Base-by-base conservation (phyloP, 148 eudicot species). In the Mesembryanthemum crystallinum region DNA sequence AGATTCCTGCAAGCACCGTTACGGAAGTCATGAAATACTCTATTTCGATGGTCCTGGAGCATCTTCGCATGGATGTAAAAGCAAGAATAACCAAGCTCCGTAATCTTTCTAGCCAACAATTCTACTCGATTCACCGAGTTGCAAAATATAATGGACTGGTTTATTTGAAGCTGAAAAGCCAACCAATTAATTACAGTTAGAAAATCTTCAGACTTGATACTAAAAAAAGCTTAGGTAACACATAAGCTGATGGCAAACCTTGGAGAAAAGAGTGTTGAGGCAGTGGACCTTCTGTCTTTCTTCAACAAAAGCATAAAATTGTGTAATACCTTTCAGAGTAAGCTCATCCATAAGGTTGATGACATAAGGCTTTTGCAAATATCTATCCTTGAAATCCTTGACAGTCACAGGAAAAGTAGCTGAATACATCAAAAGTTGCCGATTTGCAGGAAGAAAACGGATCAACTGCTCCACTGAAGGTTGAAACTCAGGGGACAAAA, bases 41-140 rank as follows among this genome's bases (percentile, higher is more conserved):
- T 85, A 79, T 93, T 93, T 28, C 98, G 88, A 55, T 93, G 98
- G 78, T 93, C 96, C 79, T 93, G 98, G 69, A 93, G 87, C 98
- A 93, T 93, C 83, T 93, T 92, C 43, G 98, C 98, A 87, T 92
- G 98, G 77, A 92, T 92, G 76, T 92, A 92, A 86, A 92, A 90
- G 81, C 98, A 92, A 47, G 98, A 92, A 82, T 86, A 92, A 60
- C 96, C 98, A 76, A 92, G 91, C 86, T 92, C 97, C 12, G 97
- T 92, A 73, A 92, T 92, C 88, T 92, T 92, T 85, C 86, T 90
- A 62, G 96, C 98, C 77, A 93, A 76, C 67, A 93, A 87, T 65
- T 93, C 98, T 58, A 93, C 98, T 23, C 96, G 92, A 75, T 91
- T 93, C 58, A 93, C 98, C 72, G 98, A 93, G 78, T 91, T 93